Evolutionary conservation across 2,329 filamentous ascomycete genomes (phyloP).

Genomic region (Septoria petroselini): DNA sequence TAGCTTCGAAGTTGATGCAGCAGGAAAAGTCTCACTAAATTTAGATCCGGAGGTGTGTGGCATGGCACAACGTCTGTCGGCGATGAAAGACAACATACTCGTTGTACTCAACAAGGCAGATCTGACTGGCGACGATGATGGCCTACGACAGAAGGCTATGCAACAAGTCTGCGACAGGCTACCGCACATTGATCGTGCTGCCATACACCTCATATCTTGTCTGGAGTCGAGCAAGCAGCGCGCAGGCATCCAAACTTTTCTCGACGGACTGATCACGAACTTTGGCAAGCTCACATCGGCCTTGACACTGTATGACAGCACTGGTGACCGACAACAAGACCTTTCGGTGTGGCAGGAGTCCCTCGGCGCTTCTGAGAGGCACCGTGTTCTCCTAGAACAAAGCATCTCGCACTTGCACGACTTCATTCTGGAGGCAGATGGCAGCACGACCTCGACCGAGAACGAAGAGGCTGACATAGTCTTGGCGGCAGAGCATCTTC

Average conservation of each 20-base stretch:
- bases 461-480: constrained; percentile 71
- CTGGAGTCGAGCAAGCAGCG: constrained; percentile 44
- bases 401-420: constrained; percentile 69
- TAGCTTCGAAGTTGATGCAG: constrained; percentile 58
- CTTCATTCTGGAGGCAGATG: constrained; percentile 62
- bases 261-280: constrained; percentile 61
- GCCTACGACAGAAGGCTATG: constrained; percentile 18
- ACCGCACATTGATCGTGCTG: constrained; percentile 44
- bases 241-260: constrained; percentile 66
- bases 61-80: constrained; percentile 51
- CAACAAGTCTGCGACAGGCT: constrained; percentile 41
- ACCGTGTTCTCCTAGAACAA: constrained; percentile 72
- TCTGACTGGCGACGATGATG: constrained; percentile 29
- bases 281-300: constrained; percentile 68
- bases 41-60: constrained; percentile 56
- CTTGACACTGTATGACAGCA: constrained; percentile 36
- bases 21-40: constrained; percentile 16
- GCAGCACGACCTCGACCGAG: constrained; percentile 2
- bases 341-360: constrained; percentile 74
- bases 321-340: constrained; percentile 47
- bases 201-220: constrained; percentile 59
- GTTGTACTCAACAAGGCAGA: constrained; percentile 63
- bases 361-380: constrained; percentile 84
- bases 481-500: constrained; percentile 82
- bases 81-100: constrained; percentile 53